Percentiles rank a stretch among this genome's conserved stretches.
Evolutionary conservation across 768 basidiomycete genomes (phyloP).

Genomic region (Scleroderma citrinum): DNA sequence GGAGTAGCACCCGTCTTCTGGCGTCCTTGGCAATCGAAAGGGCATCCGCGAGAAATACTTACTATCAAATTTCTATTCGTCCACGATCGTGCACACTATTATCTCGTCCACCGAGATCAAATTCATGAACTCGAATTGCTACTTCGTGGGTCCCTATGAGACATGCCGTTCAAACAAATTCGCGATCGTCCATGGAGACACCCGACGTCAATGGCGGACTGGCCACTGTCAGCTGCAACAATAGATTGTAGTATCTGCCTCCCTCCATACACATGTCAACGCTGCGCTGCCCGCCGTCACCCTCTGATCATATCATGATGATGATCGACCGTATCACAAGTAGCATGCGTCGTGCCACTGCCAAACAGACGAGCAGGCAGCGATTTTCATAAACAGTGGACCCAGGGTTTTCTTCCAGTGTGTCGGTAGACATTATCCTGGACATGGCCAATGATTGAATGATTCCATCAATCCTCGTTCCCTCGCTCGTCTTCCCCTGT

Average conservation of each 20-base stretch:
- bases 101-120: not conserved
- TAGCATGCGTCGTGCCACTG: not conserved
- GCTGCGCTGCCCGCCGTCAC: not conserved
- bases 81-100: no score
- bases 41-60: no score
- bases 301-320: not conserved
- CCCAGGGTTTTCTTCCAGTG: not conserved
- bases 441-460: not conserved
- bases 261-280: not conserved
- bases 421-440: not conserved
- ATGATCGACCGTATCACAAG: not conserved
- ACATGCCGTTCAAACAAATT: no score
- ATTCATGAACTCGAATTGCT: no score
- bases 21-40: not conserved
- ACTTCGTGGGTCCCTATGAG: no score
- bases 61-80: no score
- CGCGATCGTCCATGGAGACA: no score
- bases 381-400: conserved; percentile 1
- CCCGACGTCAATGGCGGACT: no score
- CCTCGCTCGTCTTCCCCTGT: no score
- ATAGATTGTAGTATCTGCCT: not conserved
- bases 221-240: not conserved
- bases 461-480: no score
- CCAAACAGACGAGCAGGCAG: not conserved
- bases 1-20: no score